phyloP scores from a whole-genome alignment of 805 yeast genomes.

The Ogataea nakhonphanomensis region DNA sequence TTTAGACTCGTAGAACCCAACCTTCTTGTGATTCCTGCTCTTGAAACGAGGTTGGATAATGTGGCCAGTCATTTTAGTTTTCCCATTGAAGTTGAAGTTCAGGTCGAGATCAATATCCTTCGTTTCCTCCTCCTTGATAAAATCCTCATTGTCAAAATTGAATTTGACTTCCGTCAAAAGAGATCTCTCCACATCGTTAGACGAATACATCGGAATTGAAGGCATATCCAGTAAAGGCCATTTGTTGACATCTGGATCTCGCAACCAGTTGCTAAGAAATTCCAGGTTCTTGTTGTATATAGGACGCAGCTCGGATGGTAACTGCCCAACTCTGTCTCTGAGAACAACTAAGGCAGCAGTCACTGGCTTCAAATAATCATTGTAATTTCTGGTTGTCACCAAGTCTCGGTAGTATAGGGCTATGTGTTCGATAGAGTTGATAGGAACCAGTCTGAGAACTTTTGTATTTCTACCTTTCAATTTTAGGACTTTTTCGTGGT shows the following conservation, averaged over 20 bases:
- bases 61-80: slow-evolving; percentile 30
- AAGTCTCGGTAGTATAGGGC: slow-evolving; percentile 44
- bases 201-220: slow-evolving; percentile 54
- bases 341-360: slow-evolving; percentile 81
- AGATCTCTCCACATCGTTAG: slow-evolving; percentile 78
- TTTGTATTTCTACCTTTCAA: slow-evolving; percentile 25
- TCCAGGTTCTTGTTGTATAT: slow-evolving; percentile 64
- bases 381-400: slow-evolving; percentile 31
- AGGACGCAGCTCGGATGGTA: slow-evolving; percentile 78
- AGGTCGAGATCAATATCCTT: slow-evolving; percentile 16
- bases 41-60: slow-evolving; percentile 30
- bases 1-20: slow-evolving; percentile 54
- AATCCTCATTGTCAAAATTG: slow-evolving; percentile 50
- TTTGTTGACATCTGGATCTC: slow-evolving; percentile 29
- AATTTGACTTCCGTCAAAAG: slow-evolving; percentile 70
- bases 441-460: slow-evolving; percentile 67
- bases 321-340: slow-evolving; percentile 74
- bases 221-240: slow-evolving; percentile 85
- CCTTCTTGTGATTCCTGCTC: slow-evolving; percentile 18
- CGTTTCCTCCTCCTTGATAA: slow-evolving; percentile 32
- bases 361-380: slow-evolving; percentile 56
- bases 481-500: slow-evolving; percentile 16
- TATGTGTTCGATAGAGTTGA: slow-evolving; percentile 82
- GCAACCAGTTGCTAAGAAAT: slow-evolving; percentile 60
- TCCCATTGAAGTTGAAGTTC: slow-evolving; percentile 24